Conservation (phyloP, 1,284 basidiomycete genomes). For the Agaricales sp. region DNA sequence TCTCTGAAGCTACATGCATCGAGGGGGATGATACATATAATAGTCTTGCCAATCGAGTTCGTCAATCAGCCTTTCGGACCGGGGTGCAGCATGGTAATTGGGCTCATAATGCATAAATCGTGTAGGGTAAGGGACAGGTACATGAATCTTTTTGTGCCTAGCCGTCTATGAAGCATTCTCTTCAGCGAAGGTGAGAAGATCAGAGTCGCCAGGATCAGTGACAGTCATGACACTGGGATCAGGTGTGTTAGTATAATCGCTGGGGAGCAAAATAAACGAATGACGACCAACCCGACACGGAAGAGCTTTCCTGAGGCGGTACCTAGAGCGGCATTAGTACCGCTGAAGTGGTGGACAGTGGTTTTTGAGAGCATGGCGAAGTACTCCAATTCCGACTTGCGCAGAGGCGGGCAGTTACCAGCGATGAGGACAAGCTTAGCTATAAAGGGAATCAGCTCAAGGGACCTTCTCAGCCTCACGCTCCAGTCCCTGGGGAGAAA, state of each 20-base stretch:
- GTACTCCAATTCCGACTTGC: conserved; percentile 99
- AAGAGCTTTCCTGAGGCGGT: conserved; percentile 99
- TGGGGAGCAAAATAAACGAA: conserved; percentile 1
- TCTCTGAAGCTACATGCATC: no score
- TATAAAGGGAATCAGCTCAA: conserved; percentile 52
- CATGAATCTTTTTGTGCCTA: not conserved
- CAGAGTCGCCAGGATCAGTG: conserved; percentile 94
- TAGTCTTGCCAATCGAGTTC: no score
- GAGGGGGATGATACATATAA: no score
- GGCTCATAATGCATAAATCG: not conserved
- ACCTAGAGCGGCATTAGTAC: conserved; percentile 95
- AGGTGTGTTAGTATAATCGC: conserved; percentile 4
- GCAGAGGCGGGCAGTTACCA: conserved; percentile 97
- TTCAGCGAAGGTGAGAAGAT: conserved; percentile 77
- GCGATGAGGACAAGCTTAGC: conserved; percentile 99
- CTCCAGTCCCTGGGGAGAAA: conserved; percentile 80
- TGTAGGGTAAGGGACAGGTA: not conserved
- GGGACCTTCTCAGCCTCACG: conserved; percentile 96
- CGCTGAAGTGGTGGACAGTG: conserved; percentile 92
- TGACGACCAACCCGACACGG: conserved; percentile 80
- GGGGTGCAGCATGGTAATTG: no score
- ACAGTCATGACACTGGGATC: conserved; percentile 86
- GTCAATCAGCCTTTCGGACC: no score
- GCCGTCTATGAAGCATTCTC: conserved; percentile 37
- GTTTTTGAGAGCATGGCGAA: conserved; percentile 99